A percentile compares a stretch with the other conserved stretches of the same genome.
phyloP scores from a whole-genome alignment of 2,329 filamentous ascomycete species.

The Didymella pinodella region DNA sequence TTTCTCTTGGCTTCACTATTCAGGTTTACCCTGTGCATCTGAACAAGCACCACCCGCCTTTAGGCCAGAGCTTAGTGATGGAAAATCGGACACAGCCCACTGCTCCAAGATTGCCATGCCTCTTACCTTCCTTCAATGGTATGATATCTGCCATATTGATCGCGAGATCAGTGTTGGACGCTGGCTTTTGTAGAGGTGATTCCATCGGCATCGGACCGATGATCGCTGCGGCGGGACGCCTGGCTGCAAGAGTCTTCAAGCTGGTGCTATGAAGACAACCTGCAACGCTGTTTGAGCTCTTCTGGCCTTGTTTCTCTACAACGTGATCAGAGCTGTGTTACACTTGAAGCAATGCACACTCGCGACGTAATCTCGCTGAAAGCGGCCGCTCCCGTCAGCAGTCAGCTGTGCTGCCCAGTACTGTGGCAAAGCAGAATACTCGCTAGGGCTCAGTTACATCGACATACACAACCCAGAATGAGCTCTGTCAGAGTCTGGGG shows the following conservation, averaged over 20 bases:
- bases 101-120: neutral
- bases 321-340: neutral
- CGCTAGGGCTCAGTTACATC: neutral
- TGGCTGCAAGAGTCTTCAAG: neutral
- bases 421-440: neutral
- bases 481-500: neutral
- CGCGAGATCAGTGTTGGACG: neutral
- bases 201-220: constrained; percentile 4
- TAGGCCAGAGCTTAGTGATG: constrained; percentile 10
- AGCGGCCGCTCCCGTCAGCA: neutral
- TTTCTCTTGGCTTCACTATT: constrained; percentile 28
- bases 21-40: constrained; percentile 9
- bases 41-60: constrained; percentile 12
- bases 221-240: constrained; percentile 21
- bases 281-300: neutral
- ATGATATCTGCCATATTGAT: neutral
- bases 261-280: neutral
- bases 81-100: constrained; percentile 8
- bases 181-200: neutral
- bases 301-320: neutral
- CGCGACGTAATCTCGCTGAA: constrained; percentile 3
- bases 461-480: neutral
- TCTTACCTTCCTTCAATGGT: constrained; percentile 1
- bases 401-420: neutral
- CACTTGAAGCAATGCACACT: neutral